Percentiles rank a stretch among this genome's conserved stretches.
Conservation (phyloP, 257 asterid species). For the Penstemon newberryi region DNA sequence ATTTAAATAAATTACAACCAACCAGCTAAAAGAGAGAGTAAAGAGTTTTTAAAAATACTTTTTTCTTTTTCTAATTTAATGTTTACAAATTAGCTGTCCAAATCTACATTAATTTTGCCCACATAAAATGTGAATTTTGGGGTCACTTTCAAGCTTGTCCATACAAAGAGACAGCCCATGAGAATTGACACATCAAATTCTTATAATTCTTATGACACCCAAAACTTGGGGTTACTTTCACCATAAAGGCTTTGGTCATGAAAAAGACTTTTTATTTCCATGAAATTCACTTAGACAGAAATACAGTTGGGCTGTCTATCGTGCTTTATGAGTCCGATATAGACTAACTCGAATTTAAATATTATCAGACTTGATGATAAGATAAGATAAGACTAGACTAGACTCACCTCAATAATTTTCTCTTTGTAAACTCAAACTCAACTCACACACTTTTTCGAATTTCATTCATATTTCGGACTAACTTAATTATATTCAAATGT, state of each 20-base stretch:
- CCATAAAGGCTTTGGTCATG: slow-evolving; percentile 28
- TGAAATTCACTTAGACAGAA: background rate
- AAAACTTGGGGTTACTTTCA: slow-evolving; percentile 31
- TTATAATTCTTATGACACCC: slow-evolving; percentile 18
- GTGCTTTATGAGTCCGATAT: background rate
- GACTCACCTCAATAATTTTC: too few relatives aligned
- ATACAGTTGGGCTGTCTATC: background rate
- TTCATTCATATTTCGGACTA: too few relatives aligned
- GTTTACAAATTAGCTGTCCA: background rate
- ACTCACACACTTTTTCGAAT: too few relatives aligned
- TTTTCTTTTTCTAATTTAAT: too few relatives aligned
- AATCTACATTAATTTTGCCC: background rate
- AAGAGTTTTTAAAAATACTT: too few relatives aligned
- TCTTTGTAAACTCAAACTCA: too few relatives aligned
- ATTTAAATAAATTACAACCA: too few relatives aligned
- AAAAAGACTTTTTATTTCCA: background rate
- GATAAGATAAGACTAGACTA: too few relatives aligned
- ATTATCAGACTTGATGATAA: too few relatives aligned
- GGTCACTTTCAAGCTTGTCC: slow-evolving; percentile 28
- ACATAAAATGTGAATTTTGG: background rate
- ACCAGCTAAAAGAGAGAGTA: too few relatives aligned
- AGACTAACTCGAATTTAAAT: background rate
- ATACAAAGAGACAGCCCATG: slow-evolving; percentile 31
- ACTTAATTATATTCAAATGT: too few relatives aligned
- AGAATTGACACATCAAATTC: slow-evolving; percentile 35